phyloP scores from a whole-genome alignment of 2,329 filamentous ascomycete genomes.

The Pyricularia grisea region DNA sequence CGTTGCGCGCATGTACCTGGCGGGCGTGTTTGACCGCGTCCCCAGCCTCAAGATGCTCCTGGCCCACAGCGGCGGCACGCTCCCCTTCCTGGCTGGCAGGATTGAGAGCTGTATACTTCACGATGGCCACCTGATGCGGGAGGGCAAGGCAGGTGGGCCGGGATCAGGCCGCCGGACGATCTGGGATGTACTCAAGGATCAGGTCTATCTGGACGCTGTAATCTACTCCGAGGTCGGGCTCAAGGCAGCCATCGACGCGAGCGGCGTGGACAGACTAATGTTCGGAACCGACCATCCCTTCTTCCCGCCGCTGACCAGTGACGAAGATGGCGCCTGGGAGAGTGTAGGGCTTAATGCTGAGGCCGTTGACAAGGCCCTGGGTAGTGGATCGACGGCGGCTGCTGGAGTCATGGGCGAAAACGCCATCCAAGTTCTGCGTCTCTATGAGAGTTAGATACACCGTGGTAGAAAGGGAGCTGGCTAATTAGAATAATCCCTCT shows the following conservation, averaged over 20 bases:
- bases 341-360: slow-evolving; percentile 50
- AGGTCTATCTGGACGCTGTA: slow-evolving; percentile 83
- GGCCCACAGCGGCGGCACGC: slow-evolving; percentile 79
- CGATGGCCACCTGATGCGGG: slow-evolving; percentile 62
- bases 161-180: slow-evolving; percentile 33
- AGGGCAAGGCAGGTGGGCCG: slow-evolving; percentile 39
- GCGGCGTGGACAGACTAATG: slow-evolving; percentile 54
- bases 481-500: background rate
- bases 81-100: slow-evolving; percentile 80
- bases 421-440: slow-evolving; percentile 11
- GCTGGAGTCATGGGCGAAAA: slow-evolving; percentile 13
- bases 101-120: slow-evolving; percentile 83
- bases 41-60: slow-evolving; percentile 62
- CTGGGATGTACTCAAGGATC: slow-evolving; percentile 53
- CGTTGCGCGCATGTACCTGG: slow-evolving; percentile 77
- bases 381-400: slow-evolving; percentile 7
- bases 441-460: slow-evolving; percentile 5
- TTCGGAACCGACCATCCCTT: slow-evolving; percentile 82
- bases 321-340: slow-evolving; percentile 57
- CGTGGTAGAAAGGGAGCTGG: background rate
- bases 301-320: slow-evolving; percentile 62
- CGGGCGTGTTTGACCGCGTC: slow-evolving; percentile 74
- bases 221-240: slow-evolving; percentile 70
- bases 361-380: slow-evolving; percentile 25
- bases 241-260: slow-evolving; percentile 59